Evolutionary conservation across 768 basidiomycete species (phyloP), one percentile per base, ranked within the genome.

Genomic region (Glaciozyma antarctica): DNA sequence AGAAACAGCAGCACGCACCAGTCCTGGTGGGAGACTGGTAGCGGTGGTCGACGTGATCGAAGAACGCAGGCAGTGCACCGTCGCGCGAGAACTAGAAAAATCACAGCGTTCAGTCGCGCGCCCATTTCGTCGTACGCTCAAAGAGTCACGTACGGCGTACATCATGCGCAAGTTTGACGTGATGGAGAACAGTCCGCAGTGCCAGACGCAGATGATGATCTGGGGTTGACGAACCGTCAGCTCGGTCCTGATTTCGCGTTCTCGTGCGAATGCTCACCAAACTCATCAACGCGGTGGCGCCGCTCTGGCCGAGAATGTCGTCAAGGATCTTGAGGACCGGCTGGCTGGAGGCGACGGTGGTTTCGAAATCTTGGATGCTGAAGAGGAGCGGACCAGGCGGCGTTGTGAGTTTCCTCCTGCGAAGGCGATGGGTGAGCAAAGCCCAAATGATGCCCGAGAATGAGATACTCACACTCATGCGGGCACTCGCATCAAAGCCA

Each of bases 121-220:
- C 17, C 17, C 30, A 22, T 4, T 6, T 19, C 17, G 28, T 12
- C n/a, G n/a, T 22, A 10, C 22, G 6, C 5, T 3, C 9, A 10
- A 52, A n/a, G 69, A 76, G 84, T 87, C 74, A 5, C 86, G 81
- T 72, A 88, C 88, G 0, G 87, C 85, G 73, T 84, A 90, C 85
- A 86, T 87, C 87, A 88, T 88, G 0, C 88, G 81, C 5, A 84
- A 86, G 73, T 88, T 90, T 0, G 84, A 84, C 0, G 87, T 88
- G 58, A 90, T 77, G 0, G 86, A 87, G 64, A 66, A 69, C 15
- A 62, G 58, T 2, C 62, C 67, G 48, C 66, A 70, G 34, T 66
- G 63, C 26, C 60, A 65, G 21, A 73, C 65, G 49, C 67, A 69
- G n/a, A 68, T 13, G 34, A 64, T 52, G 21, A 65, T 41, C 38